phyloP scores from a whole-genome alignment of 257 asterid genomes.

The Echium plantagineum region DNA sequence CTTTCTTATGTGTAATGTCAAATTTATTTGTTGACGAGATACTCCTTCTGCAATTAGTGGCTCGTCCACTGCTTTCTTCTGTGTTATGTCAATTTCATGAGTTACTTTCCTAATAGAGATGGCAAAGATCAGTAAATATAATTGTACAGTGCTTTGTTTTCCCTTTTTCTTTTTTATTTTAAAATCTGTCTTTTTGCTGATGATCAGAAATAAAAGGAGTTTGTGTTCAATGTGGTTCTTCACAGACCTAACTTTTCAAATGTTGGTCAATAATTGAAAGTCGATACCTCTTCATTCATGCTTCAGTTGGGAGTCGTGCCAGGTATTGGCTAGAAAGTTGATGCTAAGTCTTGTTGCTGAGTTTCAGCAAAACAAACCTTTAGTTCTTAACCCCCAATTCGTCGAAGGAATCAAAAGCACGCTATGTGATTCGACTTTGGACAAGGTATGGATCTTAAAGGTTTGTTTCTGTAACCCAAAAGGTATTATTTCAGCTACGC shows the following conservation, averaged over 20 bases:
- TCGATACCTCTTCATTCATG: conserved; percentile 68
- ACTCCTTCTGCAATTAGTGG: no score
- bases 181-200: conserved; percentile 3
- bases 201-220: conserved; percentile 68
- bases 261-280: no score
- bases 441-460: conserved; percentile 35
- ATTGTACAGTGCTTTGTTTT: conserved; percentile 1
- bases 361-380: conserved; percentile 53
- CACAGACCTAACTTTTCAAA: no score
- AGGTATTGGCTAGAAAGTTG: no score
- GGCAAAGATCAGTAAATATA: no score
- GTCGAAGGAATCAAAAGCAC: conserved; percentile 55
- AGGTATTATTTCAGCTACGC: not conserved
- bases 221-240: conserved; percentile 48
- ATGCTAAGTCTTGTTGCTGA: conserved; percentile 66
- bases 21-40: no score
- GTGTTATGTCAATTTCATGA: no score
- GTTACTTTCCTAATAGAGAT: no score
- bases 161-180: not conserved
- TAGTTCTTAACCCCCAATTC: conserved; percentile 60
- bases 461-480: not conserved
- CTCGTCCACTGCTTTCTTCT: no score
- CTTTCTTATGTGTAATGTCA: no score
- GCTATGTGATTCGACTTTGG: conserved; percentile 49
- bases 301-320: conserved; percentile 69